Base-by-base conservation (phyloP, 345 rosid species). In the Alliaria petiolata region DNA sequence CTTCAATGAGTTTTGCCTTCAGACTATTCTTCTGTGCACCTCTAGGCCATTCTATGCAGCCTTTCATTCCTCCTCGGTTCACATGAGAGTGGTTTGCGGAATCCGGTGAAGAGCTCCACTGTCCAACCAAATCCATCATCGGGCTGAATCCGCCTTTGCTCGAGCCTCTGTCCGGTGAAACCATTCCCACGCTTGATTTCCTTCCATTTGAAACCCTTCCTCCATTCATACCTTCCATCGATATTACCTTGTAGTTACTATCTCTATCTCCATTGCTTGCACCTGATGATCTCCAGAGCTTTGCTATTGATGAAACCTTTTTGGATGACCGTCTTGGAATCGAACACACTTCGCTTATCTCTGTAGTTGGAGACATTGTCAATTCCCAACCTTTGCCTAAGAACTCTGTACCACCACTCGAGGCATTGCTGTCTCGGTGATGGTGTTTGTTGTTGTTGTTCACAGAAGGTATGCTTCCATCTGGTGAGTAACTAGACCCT, bases 41-140 rank as follows among this genome's bases (percentile, higher is more conserved):
- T 13, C 90, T 89, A 16, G 96, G 90, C 98, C 98, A 95, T 54
- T 95, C 99, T 30, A 95, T 92, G 87, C 99, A 92, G 31, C 99
- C 98, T 76, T 92, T 95, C 96, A 87, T 88, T 46, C 97, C 79
- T 69, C 75, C 97, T 57, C 86, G 79, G 25, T 81, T 80, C 56
- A 91, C 71, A 71, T 84, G 91, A 55, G 86, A 86, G 73, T 95
- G 93, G 75, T 86, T 84, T 52, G 83, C 86, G 0, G 86, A 79
- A 40, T 95, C 98, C 0, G 97, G 96, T 42, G 80, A 75, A 13
- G 74, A 89, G 73, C 91, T 90, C 97, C 98, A 92, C 31, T 88
- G 91, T 62, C 81, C 96, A 28, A 59, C 72, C 49, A 81, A 74
- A 64, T 90, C 93, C 4, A 81, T 75, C 93, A 10, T 71, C 5